Conservation (phyloP, 228 moss, liverwort and hornwort genomes). For the Sphagnum fallax region DNA sequence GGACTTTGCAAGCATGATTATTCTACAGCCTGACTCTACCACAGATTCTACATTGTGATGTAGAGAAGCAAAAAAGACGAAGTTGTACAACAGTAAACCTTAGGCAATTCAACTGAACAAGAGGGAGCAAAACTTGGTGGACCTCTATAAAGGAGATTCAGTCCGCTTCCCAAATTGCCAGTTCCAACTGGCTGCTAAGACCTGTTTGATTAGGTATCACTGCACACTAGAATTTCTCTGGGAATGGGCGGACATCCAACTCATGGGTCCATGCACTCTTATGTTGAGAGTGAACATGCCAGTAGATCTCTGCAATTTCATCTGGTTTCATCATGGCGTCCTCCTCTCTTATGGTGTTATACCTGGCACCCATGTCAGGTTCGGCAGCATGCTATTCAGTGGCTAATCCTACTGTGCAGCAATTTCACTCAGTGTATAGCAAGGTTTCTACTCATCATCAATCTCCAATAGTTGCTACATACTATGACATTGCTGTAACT, state of each 20-base stretch:
- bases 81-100: too few relatives aligned
- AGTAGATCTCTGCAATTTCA: constrained; percentile 71
- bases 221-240: constrained; percentile 52
- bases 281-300: constrained; percentile 70
- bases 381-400: neutral
- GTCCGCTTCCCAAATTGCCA: too few relatives aligned
- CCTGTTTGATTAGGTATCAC: too few relatives aligned
- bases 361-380: constrained; percentile 9
- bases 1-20: too few relatives aligned
- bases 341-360: constrained; percentile 20
- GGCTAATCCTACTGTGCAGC: neutral
- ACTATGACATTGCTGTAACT: neutral
- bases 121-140: too few relatives aligned
- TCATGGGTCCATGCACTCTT: constrained; percentile 75
- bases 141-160: too few relatives aligned
- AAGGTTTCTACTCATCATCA: neutral
- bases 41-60: too few relatives aligned
- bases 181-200: too few relatives aligned
- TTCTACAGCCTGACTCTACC: too few relatives aligned
- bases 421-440: neutral
- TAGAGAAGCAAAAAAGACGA: too few relatives aligned
- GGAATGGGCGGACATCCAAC: constrained; percentile 67
- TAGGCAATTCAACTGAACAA: too few relatives aligned
- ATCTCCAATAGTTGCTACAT: neutral
- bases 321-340: constrained; percentile 49